Base-by-base conservation (phyloP, 192 early-diverging fungal species). In the Blastocladiella britannica region DNA sequence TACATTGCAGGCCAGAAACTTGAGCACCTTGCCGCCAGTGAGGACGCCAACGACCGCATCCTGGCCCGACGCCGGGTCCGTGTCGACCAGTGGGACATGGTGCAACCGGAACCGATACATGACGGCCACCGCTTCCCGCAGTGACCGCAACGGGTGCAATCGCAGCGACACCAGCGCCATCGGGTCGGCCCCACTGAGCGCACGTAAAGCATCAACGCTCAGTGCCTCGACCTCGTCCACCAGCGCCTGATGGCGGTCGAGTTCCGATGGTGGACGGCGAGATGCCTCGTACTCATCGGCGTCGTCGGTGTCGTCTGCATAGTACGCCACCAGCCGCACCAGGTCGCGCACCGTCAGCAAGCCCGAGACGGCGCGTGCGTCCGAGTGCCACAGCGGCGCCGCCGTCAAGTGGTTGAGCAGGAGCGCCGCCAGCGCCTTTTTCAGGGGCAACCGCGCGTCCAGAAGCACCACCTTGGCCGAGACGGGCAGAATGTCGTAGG, bases 341-440 rank as follows among this genome's bases (percentile, higher is more conserved):
- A 97, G 87, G 64, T 97, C 93, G 1, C 90, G 86, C 7, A 92
- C 91, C 20, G 91, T 93, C 66, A 97, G 72, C 89, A 97, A 92
- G 53, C 93, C 93, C 0, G 84, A 82, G 63, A 90, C 95, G 65
- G 75, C 75, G 54, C 87, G 82, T 6, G 72, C 71, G 2, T 65
- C 61, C 3, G 87, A 84, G 59, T 89, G 83, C 84, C 88, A 97
- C 52, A 97, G 71, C 51, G 91, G 89, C 25, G 91, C 91, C 7
- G 88, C 91, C 53, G 92, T 90, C 59, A 95, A 80, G 12, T 86
- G 88, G 60, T 97, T 89, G 62, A 93, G 93, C n/a, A 93, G 78
- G 47, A 97, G 67, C 20, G 88, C 83, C 2, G 87, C 81, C 28
- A 95, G 70, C 37, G 91, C 93, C 64, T 91, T 95, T 62, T 89